These are phyloP conservation scores for Ganoderma resinaceum DNA, from an alignment of 1,284 basidiomycete species.

Conservation along the genomic window DNA sequence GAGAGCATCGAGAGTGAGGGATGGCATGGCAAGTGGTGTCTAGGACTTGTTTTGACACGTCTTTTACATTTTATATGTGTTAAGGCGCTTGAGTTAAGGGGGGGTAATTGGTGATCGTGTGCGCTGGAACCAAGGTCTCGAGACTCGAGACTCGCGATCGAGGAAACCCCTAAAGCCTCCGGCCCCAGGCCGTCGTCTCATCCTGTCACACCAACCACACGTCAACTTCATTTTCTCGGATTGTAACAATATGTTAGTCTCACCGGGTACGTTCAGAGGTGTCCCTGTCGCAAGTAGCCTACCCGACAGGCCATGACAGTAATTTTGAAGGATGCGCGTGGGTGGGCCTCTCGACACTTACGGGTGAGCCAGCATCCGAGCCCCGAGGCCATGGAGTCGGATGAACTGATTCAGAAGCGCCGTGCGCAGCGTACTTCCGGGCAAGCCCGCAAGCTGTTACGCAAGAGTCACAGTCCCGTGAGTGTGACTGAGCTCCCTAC, in stretches of 20 bases:
- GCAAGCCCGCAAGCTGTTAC: background rate
- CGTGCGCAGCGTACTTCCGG: too few species aligned
- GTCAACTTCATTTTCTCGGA: background rate
- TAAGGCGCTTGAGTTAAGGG: background rate
- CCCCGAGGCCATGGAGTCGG: too few species aligned
- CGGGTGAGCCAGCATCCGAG: too few species aligned
- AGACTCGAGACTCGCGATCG: too few species aligned
- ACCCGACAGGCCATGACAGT: too few species aligned
- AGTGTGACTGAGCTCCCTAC: background rate
- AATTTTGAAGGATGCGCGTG: too few species aligned
- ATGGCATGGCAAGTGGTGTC: conserved; percentile 16
- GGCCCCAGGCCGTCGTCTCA: background rate
- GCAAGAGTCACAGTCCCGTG: background rate
- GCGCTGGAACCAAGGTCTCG: background rate
- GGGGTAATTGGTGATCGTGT: background rate
- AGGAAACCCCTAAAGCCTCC: background rate
- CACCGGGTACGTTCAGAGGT: background rate
- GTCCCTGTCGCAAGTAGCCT: background rate
- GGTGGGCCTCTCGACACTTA: too few species aligned
- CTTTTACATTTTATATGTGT: background rate
- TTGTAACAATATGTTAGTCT: background rate
- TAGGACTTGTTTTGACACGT: background rate
- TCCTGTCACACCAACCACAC: background rate
- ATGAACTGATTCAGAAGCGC: too few species aligned
- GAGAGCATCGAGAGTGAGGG: conserved; percentile 11